Percentiles rank a stretch among this genome's conserved stretches.
These are phyloP conservation scores for Neurospora hispaniola DNA, from an alignment of 495 filamentous ascomycete species.

Conservation along the genomic window DNA sequence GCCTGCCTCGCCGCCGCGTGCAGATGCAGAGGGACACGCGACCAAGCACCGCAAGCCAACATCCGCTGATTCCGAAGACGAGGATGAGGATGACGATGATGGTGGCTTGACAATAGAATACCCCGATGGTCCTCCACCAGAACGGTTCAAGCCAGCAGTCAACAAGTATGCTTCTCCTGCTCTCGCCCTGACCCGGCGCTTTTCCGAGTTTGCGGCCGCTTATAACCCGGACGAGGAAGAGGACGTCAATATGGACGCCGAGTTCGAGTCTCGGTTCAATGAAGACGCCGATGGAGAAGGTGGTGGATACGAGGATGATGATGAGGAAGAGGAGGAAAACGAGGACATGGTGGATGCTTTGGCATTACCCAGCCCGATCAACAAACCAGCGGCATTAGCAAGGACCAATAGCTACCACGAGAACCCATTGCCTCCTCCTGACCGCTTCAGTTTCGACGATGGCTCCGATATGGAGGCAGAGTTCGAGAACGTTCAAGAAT, in stretches of 20 bases:
- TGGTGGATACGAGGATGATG: constrained; percentile 6
- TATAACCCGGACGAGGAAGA: constrained; percentile 25
- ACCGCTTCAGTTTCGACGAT: constrained; percentile 1
- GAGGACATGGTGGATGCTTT: constrained; percentile 17
- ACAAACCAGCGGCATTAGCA: constrained; percentile 1
- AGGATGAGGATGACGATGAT: constrained; percentile 37
- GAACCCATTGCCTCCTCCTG: background rate
- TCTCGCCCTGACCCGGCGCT: constrained; percentile 27
- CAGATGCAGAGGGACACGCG: background rate
- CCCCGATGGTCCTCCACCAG: constrained; percentile 25
- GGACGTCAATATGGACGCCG: constrained; percentile 26
- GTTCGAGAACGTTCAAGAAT: constrained; percentile 15
- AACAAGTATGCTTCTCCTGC: constrained; percentile 24
- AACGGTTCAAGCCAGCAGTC: constrained; percentile 11
- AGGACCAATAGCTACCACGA: background rate
- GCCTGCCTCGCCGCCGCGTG: background rate
- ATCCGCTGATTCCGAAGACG: constrained; percentile 24
- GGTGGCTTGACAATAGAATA: constrained; percentile 35
- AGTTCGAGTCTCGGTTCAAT: constrained; percentile 15
- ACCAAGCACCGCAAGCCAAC: constrained; percentile 9
- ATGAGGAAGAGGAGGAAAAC: constrained; percentile 18
- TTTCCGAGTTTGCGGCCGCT: constrained; percentile 30
- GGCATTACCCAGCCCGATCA: constrained; percentile 26
- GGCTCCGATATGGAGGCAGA: constrained; percentile 29
- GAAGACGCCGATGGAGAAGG: background rate